phyloP scores from a whole-genome alignment of 768 basidiomycete genomes.

The Imleria badia region DNA sequence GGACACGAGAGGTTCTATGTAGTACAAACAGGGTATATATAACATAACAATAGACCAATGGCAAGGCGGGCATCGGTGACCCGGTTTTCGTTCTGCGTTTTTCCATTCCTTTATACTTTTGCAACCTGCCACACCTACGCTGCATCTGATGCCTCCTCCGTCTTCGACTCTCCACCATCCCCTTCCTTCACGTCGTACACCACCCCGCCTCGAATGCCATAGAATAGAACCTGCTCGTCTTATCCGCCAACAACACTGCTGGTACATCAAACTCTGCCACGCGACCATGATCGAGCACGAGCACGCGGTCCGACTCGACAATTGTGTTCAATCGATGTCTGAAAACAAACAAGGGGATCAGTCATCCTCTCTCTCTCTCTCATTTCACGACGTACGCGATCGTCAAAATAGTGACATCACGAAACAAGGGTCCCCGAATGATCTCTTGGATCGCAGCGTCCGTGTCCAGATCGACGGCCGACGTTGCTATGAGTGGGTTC shows the following conservation, averaged over 20 bases:
- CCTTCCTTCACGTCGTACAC: neutral
- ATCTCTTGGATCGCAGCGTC: constrained; percentile 86
- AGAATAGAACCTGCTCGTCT: constrained; percentile 55
- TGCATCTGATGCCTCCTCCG: neutral
- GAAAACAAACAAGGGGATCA: neutral
- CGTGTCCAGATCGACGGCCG: constrained; percentile 86
- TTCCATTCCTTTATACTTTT: neutral
- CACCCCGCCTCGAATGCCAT: constrained; percentile 64
- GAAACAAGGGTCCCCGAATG: constrained; percentile 75
- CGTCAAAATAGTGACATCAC: constrained; percentile 76
- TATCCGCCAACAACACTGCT: constrained; percentile 51
- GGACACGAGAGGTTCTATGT: neutral
- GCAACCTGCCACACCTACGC: neutral
- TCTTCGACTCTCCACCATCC: neutral
- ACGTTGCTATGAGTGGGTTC: constrained; percentile 50
- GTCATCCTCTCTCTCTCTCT: neutral
- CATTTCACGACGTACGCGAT: constrained; percentile 62
- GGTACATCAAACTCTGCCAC: constrained; percentile 81
- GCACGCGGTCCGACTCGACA: constrained; percentile 70
- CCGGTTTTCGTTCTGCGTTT: neutral
- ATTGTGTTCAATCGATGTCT: constrained; percentile 83
- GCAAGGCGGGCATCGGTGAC: neutral
- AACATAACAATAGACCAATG: neutral
- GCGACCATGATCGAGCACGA: constrained; percentile 77
- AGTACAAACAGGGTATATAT: neutral